These are phyloP conservation scores for Zymoseptoria ardabiliae DNA, from an alignment of 2,329 filamentous ascomycete genomes.

Conservation along the genomic window DNA sequence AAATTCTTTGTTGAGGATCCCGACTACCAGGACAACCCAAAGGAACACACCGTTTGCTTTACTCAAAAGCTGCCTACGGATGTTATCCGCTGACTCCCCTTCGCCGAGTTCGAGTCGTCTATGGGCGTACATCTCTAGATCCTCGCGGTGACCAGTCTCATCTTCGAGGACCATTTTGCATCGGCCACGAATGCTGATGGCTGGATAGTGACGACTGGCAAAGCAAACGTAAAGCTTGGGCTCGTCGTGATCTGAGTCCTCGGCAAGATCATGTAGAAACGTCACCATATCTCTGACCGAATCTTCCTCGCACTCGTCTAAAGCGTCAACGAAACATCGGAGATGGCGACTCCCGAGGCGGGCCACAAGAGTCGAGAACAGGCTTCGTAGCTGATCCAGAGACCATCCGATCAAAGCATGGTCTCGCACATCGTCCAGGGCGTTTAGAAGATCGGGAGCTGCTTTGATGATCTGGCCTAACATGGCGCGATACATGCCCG, in stretches of 20 bases:
- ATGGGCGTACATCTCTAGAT: background rate
- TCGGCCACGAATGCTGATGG: conserved; percentile 30
- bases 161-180: conserved; percentile 31
- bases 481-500: conserved; percentile 46
- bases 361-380: conserved; percentile 22
- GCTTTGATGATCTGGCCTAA: conserved; percentile 39
- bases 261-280: conserved; percentile 30
- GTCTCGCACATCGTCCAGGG: background rate
- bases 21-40: conserved; percentile 40
- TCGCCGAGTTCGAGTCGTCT: background rate
- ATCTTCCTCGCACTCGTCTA: conserved; percentile 39
- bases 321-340: conserved; percentile 37
- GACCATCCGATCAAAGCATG: background rate
- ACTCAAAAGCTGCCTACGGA: background rate
- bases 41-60: conserved; percentile 37
- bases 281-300: conserved; percentile 32
- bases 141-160: conserved; percentile 23
- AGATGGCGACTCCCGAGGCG: conserved; percentile 23
- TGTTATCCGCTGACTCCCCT: background rate
- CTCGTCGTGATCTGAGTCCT: conserved; percentile 1
- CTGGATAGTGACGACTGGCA: conserved; percentile 39
- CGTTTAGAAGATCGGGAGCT: conserved; percentile 7
- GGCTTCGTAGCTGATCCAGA: conserved; percentile 22
- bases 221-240: conserved; percentile 31
- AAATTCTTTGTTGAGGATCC: conserved; percentile 40